Conservation (phyloP, 2,329 filamentous ascomycete genomes). For the Xylariaceae sp. region DNA sequence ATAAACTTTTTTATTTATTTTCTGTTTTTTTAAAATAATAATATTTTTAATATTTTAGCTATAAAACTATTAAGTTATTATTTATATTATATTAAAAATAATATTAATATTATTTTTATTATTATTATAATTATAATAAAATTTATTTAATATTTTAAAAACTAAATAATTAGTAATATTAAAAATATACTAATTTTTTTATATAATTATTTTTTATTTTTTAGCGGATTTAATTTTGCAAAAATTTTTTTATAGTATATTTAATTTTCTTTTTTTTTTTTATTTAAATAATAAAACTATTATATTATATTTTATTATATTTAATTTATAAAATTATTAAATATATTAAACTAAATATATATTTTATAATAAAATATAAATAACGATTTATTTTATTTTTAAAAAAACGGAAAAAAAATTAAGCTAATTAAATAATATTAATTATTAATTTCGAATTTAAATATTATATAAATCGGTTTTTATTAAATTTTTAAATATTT, state of each 20-base stretch:
- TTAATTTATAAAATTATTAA: neutral
- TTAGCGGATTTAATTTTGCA: neutral
- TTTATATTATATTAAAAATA: too few species aligned
- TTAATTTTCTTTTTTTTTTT: neutral
- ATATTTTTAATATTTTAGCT: too few species aligned
- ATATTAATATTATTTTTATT: too few species aligned
- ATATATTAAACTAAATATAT: neutral
- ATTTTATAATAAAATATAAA: neutral
- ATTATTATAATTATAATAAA: too few species aligned
- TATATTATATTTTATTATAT: neutral
- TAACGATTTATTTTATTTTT: neutral
- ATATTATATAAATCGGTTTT: neutral
- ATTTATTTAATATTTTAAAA: too few species aligned
- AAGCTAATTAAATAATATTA: neutral
- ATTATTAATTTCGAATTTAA: neutral
- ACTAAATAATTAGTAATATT: too few species aligned
- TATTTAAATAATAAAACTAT: neutral
- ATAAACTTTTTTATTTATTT: too few species aligned
- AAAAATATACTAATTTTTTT: too few species aligned
- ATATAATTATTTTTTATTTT: too few species aligned
- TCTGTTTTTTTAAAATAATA: too few species aligned
- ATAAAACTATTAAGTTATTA: too few species aligned
- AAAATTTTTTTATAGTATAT: neutral
- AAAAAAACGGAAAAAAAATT: neutral
- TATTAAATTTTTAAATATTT: neutral